Conservation (phyloP, 73 alveolate genomes). For the Paraurostyla sp. region DNA sequence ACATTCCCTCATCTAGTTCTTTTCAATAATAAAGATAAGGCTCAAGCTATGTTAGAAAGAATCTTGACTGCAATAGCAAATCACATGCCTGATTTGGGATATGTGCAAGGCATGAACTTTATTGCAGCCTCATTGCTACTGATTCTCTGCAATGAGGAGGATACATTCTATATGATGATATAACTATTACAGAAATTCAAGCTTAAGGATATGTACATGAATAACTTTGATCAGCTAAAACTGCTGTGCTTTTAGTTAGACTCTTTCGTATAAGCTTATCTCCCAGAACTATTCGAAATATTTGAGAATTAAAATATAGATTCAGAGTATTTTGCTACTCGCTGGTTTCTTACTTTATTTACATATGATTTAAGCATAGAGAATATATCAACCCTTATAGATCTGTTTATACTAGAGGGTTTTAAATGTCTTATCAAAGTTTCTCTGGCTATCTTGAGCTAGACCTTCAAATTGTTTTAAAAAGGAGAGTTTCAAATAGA, state of each 20-base stretch:
- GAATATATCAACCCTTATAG: slow-evolving; percentile 15
- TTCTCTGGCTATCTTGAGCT: slow-evolving; percentile 51
- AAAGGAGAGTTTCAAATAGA: not conserved
- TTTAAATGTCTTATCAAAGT: slow-evolving; percentile 49
- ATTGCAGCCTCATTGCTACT: slow-evolving; percentile 34
- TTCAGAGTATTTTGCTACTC: slow-evolving; percentile 59
- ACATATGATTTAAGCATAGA: slow-evolving; percentile 63
- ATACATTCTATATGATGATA: slow-evolving; percentile 51
- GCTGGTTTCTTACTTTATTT: slow-evolving; percentile 54
- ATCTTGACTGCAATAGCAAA: slow-evolving; percentile 45
- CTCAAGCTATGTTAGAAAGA: slow-evolving; percentile 44
- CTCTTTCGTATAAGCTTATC: slow-evolving; percentile 12
- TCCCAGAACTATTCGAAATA: slow-evolving; percentile 2
- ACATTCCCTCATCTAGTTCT: slow-evolving; percentile 47
- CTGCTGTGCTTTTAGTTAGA: slow-evolving; percentile 34
- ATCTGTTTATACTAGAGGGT: slow-evolving; percentile 54
- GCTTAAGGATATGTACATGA: slow-evolving; percentile 43
- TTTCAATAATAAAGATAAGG: not conserved
- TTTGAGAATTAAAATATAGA: not conserved
- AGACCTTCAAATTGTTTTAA: slow-evolving; percentile 16
- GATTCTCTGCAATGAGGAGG: slow-evolving; percentile 39
- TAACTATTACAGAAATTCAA: slow-evolving; percentile 7
- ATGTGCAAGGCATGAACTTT: slow-evolving; percentile 52
- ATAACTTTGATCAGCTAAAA: slow-evolving; percentile 19
- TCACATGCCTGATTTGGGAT: slow-evolving; percentile 52